Evolutionary conservation across 306 rosid genomes (phyloP).

Genomic region (Acmispon strigosus): DNA sequence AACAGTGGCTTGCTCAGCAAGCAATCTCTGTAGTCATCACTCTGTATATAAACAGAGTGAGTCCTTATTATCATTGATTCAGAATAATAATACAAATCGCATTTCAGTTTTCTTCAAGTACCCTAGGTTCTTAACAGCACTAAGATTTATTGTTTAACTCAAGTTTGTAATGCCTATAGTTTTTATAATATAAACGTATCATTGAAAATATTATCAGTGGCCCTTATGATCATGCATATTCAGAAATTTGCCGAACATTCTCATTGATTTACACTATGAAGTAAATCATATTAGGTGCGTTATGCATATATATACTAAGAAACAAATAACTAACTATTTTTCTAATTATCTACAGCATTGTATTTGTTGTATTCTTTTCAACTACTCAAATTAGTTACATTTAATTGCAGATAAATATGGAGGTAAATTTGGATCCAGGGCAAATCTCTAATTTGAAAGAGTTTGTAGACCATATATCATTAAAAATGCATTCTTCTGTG

Average conservation of each 20-base stretch:
- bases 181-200: not conserved
- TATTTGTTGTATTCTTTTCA: not conserved
- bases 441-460: conserved; percentile 62
- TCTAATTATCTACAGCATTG: not conserved
- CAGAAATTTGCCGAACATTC: not conserved
- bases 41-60: too few species aligned
- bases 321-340: not conserved
- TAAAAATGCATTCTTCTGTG: conserved; percentile 60
- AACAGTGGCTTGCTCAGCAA: too few species aligned
- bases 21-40: too few species aligned
- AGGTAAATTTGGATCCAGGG: conserved; percentile 44
- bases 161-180: not conserved
- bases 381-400: conserved; percentile 7
- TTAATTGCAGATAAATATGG: conserved; percentile 77
- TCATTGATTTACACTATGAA: not conserved
- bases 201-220: not conserved
- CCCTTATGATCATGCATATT: not conserved
- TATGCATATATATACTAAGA: not conserved
- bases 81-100: too few species aligned
- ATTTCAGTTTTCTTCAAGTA: too few species aligned
- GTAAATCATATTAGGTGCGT: not conserved
- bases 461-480: conserved; percentile 69
- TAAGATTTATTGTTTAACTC: not conserved
- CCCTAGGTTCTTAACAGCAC: too few species aligned
- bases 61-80: too few species aligned